Evolutionary conservation across 176 grass and related monocot genomes (phyloP).

Genomic region (Poa pratensis): DNA sequence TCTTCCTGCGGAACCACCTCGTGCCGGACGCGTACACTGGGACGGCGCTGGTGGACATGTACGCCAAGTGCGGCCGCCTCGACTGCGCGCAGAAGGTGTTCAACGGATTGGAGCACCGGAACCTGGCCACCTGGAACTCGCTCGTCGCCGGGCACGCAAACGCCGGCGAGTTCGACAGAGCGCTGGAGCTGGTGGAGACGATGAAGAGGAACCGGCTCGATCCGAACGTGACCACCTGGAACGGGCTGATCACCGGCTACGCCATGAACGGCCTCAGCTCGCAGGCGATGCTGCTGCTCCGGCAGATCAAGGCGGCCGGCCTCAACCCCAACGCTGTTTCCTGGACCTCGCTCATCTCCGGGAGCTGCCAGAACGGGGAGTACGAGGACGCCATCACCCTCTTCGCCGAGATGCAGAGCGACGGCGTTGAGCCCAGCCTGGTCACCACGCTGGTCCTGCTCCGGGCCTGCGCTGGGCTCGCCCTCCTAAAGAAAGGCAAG

Average conservation of each 20-base stretch:
- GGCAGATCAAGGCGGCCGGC: constrained; percentile 64
- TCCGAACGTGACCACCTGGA: constrained; percentile 86
- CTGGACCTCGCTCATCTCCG: constrained; percentile 77
- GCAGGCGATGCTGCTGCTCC: constrained; percentile 68
- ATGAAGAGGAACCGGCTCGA: constrained; percentile 67
- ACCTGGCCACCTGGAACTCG: constrained; percentile 83
- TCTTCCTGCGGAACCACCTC: constrained; percentile 57
- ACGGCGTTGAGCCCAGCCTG: constrained; percentile 57
- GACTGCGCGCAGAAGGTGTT: constrained; percentile 62
- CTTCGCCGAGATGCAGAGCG: constrained; percentile 71
- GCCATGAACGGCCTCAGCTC: constrained; percentile 58
- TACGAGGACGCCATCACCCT: constrained; percentile 62
- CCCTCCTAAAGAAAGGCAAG: constrained; percentile 69
- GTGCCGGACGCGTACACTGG: constrained; percentile 59
- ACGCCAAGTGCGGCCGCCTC: constrained; percentile 67
- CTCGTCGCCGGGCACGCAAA: constrained; percentile 66
- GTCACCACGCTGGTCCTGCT: constrained; percentile 63
- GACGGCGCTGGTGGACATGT: constrained; percentile 79
- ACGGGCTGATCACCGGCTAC: constrained; percentile 78
- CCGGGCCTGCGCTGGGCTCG: constrained; percentile 62
- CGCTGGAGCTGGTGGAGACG: constrained; percentile 59
- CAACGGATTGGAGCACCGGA: constrained; percentile 56
- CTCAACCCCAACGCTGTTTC: constrained; percentile 65
- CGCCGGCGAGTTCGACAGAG: constrained; percentile 46
- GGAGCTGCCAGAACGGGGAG: constrained; percentile 66